Base-by-base conservation (phyloP, 164 flowering plant genomes). In the Cinnamomum chago region DNA sequence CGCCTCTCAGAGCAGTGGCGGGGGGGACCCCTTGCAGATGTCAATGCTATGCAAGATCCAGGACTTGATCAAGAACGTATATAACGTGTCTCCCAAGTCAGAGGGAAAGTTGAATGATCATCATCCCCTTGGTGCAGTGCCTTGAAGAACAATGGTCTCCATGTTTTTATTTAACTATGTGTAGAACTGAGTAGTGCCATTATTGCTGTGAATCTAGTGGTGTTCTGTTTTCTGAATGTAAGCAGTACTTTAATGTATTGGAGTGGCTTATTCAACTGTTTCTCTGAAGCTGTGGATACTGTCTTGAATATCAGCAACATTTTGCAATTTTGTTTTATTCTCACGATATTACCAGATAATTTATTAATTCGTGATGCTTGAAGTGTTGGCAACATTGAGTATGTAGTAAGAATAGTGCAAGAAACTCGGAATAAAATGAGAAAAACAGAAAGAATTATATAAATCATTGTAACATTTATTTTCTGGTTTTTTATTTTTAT, bases 11-110 rank as follows among this genome's bases (percentile, higher is more conserved):
- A 83, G 86, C 79, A 87, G 82, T 72, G 83, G 85, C 18, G 88
- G 89, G 11, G 85, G 79, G 64, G 93, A 90, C 68, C 79, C 94
- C 65, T 90, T 97, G n/a, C 79, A 72, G 76, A 74, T 74, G 76
- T 33, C 66, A 15, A 85, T 90, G 88, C 83, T 83, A 50, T 81
- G 82, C 78, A 90, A 90, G 80, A 86, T 92, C 62, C 92, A 90
- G 75, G 98, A 92, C 81, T 76, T 90, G 72, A 84, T 90, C 0
- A 87, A 86, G 77, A 90, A 89, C 65, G 88, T 86, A 69, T 90
- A 89, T 73, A 80, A 78, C 73, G 76, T 72, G 20, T 78, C 92
- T 3, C 70, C 90, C 2, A 88, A 85, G 76, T 62, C 78, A 14
- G 92, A 87, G 70, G 78, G 82, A 68, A 87, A 84, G 67, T 72